Conservation (phyloP, 352 stramenopile genomes). For the Pythium rhizo-oryzae region DNA sequence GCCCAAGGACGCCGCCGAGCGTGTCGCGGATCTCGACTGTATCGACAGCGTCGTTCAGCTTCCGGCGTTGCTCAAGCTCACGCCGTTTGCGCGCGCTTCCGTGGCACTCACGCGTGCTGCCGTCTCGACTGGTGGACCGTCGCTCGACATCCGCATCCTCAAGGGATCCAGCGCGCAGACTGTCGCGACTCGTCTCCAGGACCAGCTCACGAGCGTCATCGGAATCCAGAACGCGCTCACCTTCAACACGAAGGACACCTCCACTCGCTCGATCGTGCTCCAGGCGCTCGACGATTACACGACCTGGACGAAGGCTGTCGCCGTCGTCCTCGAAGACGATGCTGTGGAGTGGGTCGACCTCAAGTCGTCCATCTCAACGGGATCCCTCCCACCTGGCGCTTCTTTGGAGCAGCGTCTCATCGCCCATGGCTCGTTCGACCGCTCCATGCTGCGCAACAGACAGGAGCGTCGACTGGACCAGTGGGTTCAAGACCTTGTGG, state of each 20-base stretch:
- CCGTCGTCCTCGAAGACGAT: constrained; percentile 56
- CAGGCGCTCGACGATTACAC: constrained; percentile 56
- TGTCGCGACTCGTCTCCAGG: constrained; percentile 34
- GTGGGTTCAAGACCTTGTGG: constrained; percentile 60
- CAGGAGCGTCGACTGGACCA: constrained; percentile 46
- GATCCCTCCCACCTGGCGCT: constrained; percentile 33
- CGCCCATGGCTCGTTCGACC: constrained; percentile 3
- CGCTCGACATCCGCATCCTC: constrained; percentile 3
- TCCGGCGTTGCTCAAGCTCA: constrained; percentile 73
- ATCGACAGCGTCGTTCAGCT: constrained; percentile 54
- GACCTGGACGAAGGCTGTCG: constrained; percentile 54
- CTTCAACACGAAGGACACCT: constrained; percentile 23
- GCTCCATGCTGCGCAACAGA: neutral
- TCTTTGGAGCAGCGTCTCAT: constrained; percentile 50
- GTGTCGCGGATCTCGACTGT: constrained; percentile 50
- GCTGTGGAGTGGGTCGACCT: constrained; percentile 76
- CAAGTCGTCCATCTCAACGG: constrained; percentile 45
- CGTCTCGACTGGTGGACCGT: constrained; percentile 37
- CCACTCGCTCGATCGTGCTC: constrained; percentile 40
- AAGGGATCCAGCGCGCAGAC: constrained; percentile 34
- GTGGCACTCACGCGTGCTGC: constrained; percentile 37
- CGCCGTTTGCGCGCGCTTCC: constrained; percentile 66
- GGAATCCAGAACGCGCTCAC: constrained; percentile 59
- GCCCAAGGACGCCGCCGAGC: constrained; percentile 41
- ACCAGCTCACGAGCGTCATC: constrained; percentile 33